phyloP scores from a whole-genome alignment of 148 eudicot genomes.

The Selenicereus undatus region DNA sequence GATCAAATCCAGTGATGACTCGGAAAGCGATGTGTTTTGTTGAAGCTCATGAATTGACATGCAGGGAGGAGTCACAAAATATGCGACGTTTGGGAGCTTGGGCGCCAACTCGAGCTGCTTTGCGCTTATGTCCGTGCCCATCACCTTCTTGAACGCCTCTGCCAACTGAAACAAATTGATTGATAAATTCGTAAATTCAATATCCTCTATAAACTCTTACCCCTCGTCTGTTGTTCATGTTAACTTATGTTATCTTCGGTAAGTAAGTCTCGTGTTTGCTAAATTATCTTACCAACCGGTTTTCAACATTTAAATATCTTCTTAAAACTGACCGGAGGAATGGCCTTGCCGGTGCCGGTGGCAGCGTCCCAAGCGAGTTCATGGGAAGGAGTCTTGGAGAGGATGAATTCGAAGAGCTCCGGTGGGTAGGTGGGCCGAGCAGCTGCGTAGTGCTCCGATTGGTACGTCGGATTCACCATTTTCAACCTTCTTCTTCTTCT shows the following conservation, averaged over 20 bases:
- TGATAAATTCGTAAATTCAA: too few relatives aligned
- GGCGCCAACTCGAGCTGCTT: constrained; percentile 62
- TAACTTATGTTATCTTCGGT: too few relatives aligned
- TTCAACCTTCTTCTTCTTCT: not conserved
- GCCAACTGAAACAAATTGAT: constrained; percentile 36
- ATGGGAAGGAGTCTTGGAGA: constrained; percentile 54
- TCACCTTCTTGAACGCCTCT: constrained; percentile 50
- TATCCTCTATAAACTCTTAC: too few relatives aligned
- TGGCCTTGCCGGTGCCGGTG: constrained; percentile 76
- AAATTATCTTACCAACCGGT: too few relatives aligned
- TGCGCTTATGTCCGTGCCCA: constrained; percentile 62
- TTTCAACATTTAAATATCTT: too few relatives aligned
- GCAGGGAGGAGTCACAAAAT: constrained; percentile 38
- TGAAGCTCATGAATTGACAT: constrained; percentile 37
- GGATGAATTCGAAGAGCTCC: constrained; percentile 61
- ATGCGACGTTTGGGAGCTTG: constrained; percentile 47
- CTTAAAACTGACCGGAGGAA: constrained; percentile 34
- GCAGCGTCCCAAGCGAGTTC: constrained; percentile 52
- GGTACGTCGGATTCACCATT: constrained; percentile 35
- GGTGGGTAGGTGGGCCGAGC: constrained; percentile 60
- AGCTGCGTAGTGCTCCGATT: constrained; percentile 42
- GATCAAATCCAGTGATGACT: constrained; percentile 48
- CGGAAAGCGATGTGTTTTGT: constrained; percentile 17
- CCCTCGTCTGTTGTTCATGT: too few relatives aligned
- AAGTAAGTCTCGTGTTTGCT: too few relatives aligned